Evolutionary conservation across 2,329 filamentous ascomycete genomes (phyloP).

Genomic region (Ascochyta koolunga): DNA sequence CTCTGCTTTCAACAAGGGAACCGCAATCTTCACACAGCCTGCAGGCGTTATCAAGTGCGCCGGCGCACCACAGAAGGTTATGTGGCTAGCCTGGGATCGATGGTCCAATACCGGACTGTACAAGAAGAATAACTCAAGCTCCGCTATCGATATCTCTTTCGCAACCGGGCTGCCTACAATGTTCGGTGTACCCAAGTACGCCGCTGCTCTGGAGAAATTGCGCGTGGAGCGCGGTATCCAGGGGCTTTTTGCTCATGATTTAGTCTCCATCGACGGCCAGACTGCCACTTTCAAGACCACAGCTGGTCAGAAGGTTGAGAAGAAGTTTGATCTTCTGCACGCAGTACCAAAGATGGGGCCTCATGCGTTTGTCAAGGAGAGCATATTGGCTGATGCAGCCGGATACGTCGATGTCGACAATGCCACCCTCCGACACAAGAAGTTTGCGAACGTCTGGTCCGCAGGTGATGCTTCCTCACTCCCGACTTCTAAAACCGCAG

Average conservation of each 20-base stretch:
- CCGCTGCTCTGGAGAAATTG: constrained; percentile 42
- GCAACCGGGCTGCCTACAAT: constrained; percentile 49
- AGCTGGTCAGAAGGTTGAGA: constrained; percentile 35
- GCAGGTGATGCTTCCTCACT: constrained; percentile 47
- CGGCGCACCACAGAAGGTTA: constrained; percentile 50
- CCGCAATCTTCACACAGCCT: constrained; percentile 49
- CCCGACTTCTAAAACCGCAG: constrained; percentile 49
- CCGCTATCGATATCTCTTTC: constrained; percentile 46
- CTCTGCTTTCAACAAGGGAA: constrained; percentile 40
- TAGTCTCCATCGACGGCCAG: constrained; percentile 46
- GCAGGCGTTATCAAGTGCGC: constrained; percentile 50
- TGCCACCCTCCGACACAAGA: constrained; percentile 45
- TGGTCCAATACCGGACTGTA: constrained; percentile 48
- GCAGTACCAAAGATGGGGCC: constrained; percentile 48
- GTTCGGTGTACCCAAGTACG: constrained; percentile 52
- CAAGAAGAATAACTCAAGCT: constrained; percentile 31
- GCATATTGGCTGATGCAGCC: constrained; percentile 41
- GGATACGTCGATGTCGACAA: constrained; percentile 49
- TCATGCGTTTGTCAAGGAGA: constrained; percentile 46
- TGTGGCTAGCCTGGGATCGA: constrained; percentile 51
- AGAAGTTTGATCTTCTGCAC: constrained; percentile 47
- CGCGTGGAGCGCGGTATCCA: constrained; percentile 45
- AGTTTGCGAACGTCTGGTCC: constrained; percentile 49
- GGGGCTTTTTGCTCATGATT: constrained; percentile 49
- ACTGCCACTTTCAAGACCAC: constrained; percentile 43